Base-by-base conservation (phyloP, 2,329 filamentous ascomycete genomes). In the Aspergillus sp. region DNA sequence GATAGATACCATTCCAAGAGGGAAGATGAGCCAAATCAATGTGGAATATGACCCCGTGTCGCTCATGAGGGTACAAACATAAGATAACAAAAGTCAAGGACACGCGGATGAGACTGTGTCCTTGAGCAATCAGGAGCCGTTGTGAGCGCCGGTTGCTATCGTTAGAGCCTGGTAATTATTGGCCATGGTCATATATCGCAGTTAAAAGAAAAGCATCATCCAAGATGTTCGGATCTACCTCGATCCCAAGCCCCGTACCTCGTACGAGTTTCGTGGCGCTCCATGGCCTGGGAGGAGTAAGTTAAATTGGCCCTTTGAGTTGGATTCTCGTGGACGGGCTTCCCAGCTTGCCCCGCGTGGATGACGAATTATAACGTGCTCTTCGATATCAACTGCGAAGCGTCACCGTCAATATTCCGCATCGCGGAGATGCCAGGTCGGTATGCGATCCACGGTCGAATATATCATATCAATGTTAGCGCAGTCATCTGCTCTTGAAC, bases 181-280 rank as follows among this genome's bases (percentile, higher is more conserved):
- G 47, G 92, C 89, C 0, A 88, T 95, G 1, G 85, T 91, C 2
- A 78, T 94, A 3, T 87, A 90, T 57, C 74, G 78, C 7, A 69
- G 78, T 45, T 82, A 89, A 64, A 94, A 92, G 72, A 74, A 78
- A 2, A 76, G 78, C 31, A 78, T 93, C 6, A 72, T 92, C 11
- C 75, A 76, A 29, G 89, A 94, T 60, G 86, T 93, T 64, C 88
- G 89, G 60, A 88, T 91, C 60, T 93, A 90, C 58, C 76, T 94
- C 0, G 82, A 89, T 51, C 88, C 88, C 0, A 74, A 78, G n/a
- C 57, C 43, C 10, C 34, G 49, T 48, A 17, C 45, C 14, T 66
- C 58, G 61, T 64, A 67, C 51, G 40, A 50, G 23, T 54, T 57
- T 44, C 55, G 62, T 19, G 63, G 89, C 0, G 89, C 93, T 25